A percentile compares a stretch with the other conserved stretches of the same genome.
Evolutionary conservation across 2,329 filamentous ascomycete genomes (phyloP).

Genomic region (Aspergillus transmontanensis): DNA sequence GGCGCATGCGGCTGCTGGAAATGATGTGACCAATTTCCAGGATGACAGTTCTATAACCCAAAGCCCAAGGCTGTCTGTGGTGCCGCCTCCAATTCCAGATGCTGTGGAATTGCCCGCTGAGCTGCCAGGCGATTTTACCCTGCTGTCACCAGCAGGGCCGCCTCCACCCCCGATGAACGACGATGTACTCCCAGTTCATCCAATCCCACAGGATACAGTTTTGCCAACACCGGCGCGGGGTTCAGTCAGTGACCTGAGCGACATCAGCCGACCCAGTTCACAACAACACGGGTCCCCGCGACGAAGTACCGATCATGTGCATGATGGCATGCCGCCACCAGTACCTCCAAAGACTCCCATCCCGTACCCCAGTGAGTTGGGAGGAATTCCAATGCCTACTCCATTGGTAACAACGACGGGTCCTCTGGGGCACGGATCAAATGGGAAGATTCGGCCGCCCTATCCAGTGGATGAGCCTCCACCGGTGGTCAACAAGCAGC

Average conservation of each 20-base stretch:
- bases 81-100: slow-evolving; percentile 48
- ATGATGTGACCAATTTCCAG: slow-evolving; percentile 32
- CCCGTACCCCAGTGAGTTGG: slow-evolving; percentile 49
- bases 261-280: slow-evolving; percentile 31
- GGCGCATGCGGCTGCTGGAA: slow-evolving; percentile 43
- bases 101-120: slow-evolving; percentile 65
- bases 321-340: slow-evolving; percentile 59
- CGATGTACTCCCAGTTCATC: slow-evolving; percentile 31
- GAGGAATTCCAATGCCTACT: slow-evolving; percentile 38
- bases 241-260: slow-evolving; percentile 39
- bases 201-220: slow-evolving; percentile 31
- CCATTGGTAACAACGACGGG: slow-evolving; percentile 29
- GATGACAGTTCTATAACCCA: slow-evolving; percentile 27
- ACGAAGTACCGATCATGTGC: slow-evolving; percentile 37
- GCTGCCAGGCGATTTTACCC: slow-evolving; percentile 40
- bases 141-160: slow-evolving; percentile 25
- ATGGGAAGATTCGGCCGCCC: slow-evolving; percentile 56
- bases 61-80: slow-evolving; percentile 30
- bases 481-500: slow-evolving; percentile 79
- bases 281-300: slow-evolving; percentile 33
- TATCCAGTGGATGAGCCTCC: slow-evolving; percentile 83
- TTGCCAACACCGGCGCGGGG: slow-evolving; percentile 27
- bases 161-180: slow-evolving; percentile 29
- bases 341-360: slow-evolving; percentile 78
- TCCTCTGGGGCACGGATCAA: slow-evolving; percentile 17